Evolutionary conservation across 345 rosid genomes (phyloP).

Genomic region (Ceriops decandra): DNA sequence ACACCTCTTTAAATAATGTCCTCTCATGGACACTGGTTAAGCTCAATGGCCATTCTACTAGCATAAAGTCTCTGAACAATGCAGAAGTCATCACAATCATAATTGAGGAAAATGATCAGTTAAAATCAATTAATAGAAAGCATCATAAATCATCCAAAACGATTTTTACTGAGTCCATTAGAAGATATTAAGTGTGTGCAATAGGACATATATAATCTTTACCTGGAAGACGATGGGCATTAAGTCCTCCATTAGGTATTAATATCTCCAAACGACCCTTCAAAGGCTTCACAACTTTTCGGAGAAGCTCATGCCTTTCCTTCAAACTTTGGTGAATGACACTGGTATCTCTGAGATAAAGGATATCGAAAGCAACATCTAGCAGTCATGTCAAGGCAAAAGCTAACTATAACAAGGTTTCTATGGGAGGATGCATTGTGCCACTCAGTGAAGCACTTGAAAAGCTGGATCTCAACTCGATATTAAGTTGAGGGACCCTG

Average conservation of each 20-base stretch:
- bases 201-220: background rate
- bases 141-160: no score
- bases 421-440: constrained; percentile 4
- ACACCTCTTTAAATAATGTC: no score
- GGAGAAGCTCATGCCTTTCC: constrained; percentile 83
- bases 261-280: constrained; percentile 82
- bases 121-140: no score
- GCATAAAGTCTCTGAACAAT: no score
- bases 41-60: no score
- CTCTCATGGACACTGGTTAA: no score
- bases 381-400: constrained; percentile 46
- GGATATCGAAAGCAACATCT: constrained; percentile 96
- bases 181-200: no score
- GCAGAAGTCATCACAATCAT: no score
- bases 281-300: constrained; percentile 66
- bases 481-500: constrained; percentile 4
- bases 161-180: no score
- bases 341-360: constrained; percentile 91
- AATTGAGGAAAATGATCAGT: no score
- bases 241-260: constrained; percentile 75
- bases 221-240: constrained; percentile 55
- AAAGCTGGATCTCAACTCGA: constrained; percentile 13
- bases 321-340: constrained; percentile 89
- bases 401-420: constrained; percentile 12
- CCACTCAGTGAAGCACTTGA: constrained; percentile 8